Conservation (phyloP, 768 basidiomycete species). For the Xerocomus brunneocitrinus region DNA sequence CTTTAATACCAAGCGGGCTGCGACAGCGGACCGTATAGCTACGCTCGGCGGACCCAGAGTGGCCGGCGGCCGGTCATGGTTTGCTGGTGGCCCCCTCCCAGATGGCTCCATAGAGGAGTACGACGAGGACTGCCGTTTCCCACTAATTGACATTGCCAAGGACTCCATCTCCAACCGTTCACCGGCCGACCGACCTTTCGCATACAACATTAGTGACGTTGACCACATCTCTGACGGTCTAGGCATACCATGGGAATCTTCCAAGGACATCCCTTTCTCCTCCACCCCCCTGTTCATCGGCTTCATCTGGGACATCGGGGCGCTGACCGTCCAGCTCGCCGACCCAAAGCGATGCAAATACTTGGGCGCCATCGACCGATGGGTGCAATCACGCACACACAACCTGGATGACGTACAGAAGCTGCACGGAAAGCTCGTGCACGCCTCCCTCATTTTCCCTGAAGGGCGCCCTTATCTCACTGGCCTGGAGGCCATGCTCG, state of each 20-base stretch:
- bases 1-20: no score
- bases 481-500: background rate
- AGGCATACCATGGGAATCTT: background rate
- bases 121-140: no score
- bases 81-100: no score
- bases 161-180: no score
- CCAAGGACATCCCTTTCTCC: constrained; percentile 1
- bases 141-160: no score
- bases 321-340: background rate
- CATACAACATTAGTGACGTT: background rate
- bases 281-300: background rate
- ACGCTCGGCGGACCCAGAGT: no score
- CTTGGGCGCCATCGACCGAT: no score
- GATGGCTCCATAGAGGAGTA: no score
- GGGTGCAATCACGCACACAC: background rate
- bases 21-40: no score
- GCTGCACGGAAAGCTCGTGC: background rate
- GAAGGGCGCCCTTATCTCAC: background rate
- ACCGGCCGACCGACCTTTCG: no score
- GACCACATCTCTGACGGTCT: background rate
- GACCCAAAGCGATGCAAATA: background rate
- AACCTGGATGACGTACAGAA: background rate
- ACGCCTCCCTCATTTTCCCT: background rate
- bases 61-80: no score
- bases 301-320: background rate